phyloP scores from a whole-genome alignment of 495 filamentous ascomycete species.

The Xylaria sp. region DNA sequence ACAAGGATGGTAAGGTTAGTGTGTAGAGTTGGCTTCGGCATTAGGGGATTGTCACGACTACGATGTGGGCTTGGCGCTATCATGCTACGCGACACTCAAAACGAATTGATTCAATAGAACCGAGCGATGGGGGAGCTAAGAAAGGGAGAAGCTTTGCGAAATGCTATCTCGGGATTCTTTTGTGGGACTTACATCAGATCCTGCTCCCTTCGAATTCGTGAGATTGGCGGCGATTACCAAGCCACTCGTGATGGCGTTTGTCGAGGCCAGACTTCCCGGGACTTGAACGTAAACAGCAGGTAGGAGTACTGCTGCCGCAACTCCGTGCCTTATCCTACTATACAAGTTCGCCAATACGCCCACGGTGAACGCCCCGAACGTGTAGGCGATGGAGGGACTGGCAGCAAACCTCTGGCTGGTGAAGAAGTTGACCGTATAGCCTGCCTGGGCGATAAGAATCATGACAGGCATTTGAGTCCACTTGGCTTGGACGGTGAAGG shows the following conservation, averaged over 20 bases:
- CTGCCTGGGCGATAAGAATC: slow-evolving; percentile 76
- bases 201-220: slow-evolving; percentile 45
- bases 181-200: slow-evolving; percentile 10
- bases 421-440: slow-evolving; percentile 84
- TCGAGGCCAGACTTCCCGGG: slow-evolving; percentile 81
- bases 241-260: slow-evolving; percentile 71
- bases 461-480: slow-evolving; percentile 85
- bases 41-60: neutral
- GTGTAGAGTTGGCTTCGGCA: neutral
- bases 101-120: neutral
- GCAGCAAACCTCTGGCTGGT: slow-evolving; percentile 69
- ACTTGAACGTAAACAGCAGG: slow-evolving; percentile 93
- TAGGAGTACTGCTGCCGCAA: slow-evolving; percentile 84
- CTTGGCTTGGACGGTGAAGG: slow-evolving; percentile 83
- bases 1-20: neutral
- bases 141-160: neutral
- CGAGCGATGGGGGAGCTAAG: neutral
- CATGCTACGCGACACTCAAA: neutral
- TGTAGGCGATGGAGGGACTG: slow-evolving; percentile 82
- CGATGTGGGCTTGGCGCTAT: neutral
- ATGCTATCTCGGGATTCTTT: neutral
- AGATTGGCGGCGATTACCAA: slow-evolving; percentile 73
- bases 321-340: slow-evolving; percentile 74
- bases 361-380: slow-evolving; percentile 81
- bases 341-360: slow-evolving; percentile 87